A percentile compares a stretch with the other conserved stretches of the same genome.
phyloP scores from a whole-genome alignment of 1,284 basidiomycete species.

The Paramarasmius palmivorus region DNA sequence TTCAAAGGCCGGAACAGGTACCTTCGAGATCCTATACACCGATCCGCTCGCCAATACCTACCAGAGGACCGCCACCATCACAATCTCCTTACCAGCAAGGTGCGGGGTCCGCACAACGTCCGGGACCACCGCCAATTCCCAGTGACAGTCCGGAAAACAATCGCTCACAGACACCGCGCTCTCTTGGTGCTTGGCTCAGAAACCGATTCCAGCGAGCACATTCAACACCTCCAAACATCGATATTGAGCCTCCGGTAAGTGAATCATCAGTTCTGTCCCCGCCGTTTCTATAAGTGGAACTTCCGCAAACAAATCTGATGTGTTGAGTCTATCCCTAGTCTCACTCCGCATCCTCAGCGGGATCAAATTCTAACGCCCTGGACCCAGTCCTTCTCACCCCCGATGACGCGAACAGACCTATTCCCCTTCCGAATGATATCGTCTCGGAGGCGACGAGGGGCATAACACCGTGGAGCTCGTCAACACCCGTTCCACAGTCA shows the following conservation, averaged over 20 bases:
- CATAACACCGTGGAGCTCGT: conserved; percentile 1
- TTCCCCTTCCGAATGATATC: conserved; percentile 14
- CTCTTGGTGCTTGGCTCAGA: conserved; percentile 11
- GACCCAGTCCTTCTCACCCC: conserved; percentile 13
- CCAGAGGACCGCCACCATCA: too few species aligned
- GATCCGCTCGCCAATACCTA: too few species aligned
- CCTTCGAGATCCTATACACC: neutral
- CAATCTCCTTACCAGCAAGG: too few species aligned
- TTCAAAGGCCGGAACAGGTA: neutral
- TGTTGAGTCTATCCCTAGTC: neutral
- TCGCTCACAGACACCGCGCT: conserved; percentile 6
- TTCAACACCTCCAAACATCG: conserved; percentile 13
- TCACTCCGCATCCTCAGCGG: conserved; percentile 1
- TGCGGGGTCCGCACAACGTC: neutral
- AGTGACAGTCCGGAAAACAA: conserved; percentile 1
- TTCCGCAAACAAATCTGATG: neutral
- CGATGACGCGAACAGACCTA: conserved; percentile 13
- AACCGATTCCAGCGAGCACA: conserved; percentile 12
- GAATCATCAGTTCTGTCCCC: neutral
- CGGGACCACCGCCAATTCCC: neutral
- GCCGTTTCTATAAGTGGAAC: too few species aligned
- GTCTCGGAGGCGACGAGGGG: conserved; percentile 14
- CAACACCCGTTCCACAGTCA: conserved; percentile 12
- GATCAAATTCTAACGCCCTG: neutral
- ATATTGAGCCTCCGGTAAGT: conserved; percentile 15